phyloP scores from a whole-genome alignment of 768 basidiomycete species.

The Mycena pura region DNA sequence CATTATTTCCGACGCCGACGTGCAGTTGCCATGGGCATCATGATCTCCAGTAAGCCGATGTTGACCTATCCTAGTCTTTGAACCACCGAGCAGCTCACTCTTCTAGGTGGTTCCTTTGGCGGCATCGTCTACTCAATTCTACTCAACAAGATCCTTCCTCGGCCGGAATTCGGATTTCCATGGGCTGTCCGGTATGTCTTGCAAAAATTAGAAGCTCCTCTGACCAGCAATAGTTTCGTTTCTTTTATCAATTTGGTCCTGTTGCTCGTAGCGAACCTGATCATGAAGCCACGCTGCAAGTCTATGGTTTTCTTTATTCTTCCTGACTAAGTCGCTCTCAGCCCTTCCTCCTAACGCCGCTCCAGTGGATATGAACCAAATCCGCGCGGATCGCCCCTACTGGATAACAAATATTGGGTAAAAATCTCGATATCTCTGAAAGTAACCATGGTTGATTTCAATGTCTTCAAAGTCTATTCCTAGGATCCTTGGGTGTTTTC shows the following conservation, averaged over 20 bases:
- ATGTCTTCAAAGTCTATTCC: conserved; percentile 30
- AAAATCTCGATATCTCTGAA: background rate
- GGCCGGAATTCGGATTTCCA: background rate
- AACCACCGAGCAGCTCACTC: background rate
- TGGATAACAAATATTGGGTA: background rate
- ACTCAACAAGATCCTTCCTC: background rate
- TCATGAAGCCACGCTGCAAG: background rate
- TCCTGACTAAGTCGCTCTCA: background rate
- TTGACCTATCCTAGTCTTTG: background rate
- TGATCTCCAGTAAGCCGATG: background rate
- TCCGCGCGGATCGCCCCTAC: background rate
- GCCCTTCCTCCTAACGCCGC: background rate
- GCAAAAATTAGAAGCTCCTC: background rate
- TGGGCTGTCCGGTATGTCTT: background rate
- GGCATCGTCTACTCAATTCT: background rate
- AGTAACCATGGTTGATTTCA: background rate
- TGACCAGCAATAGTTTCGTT: background rate
- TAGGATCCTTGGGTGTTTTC: conserved; percentile 55
- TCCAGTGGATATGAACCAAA: background rate
- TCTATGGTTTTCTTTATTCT: background rate
- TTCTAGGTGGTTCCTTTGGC: background rate
- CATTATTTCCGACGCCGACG: conserved; percentile 50
- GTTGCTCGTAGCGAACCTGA: background rate
- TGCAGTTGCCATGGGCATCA: conserved; percentile 50
- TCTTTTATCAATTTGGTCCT: background rate